Percentiles rank a stretch among this genome's conserved stretches.
These are phyloP conservation scores for Teratosphaeria zuluensis DNA, from an alignment of 2,329 filamentous ascomycete genomes.

Conservation along the genomic window DNA sequence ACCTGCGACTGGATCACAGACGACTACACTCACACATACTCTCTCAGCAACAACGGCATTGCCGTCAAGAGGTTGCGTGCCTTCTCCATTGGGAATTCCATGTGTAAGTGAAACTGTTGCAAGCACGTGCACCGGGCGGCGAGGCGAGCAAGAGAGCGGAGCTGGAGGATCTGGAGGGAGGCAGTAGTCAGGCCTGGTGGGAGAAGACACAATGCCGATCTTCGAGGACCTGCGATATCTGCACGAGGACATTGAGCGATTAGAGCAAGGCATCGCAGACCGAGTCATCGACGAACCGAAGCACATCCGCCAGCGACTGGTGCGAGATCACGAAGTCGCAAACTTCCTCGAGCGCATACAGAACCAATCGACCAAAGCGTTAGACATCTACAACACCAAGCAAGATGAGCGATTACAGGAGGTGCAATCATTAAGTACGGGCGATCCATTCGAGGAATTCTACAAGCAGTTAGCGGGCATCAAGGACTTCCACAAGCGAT, in stretches of 20 bases:
- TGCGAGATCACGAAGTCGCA: constrained; percentile 83
- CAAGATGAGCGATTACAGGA: constrained; percentile 65
- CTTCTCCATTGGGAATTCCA: background rate
- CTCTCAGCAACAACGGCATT: background rate
- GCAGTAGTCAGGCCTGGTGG: constrained; percentile 34
- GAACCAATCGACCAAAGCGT: constrained; percentile 67
- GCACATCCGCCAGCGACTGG: constrained; percentile 78
- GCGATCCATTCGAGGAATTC: constrained; percentile 84
- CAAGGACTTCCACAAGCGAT: constrained; percentile 78
- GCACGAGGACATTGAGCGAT: constrained; percentile 90
- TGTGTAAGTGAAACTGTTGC: background rate
- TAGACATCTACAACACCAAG: constrained; percentile 76
- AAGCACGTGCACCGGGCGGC: background rate
- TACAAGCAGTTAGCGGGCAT: constrained; percentile 74
- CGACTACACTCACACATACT: background rate
- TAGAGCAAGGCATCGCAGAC: constrained; percentile 89
- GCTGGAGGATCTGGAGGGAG: background rate
- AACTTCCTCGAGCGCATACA: constrained; percentile 83
- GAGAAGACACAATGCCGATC: constrained; percentile 39
- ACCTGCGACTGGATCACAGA: background rate
- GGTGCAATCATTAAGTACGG: constrained; percentile 71
- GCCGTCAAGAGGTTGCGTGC: background rate
- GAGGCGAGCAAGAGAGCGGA: background rate
- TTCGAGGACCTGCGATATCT: constrained; percentile 89
- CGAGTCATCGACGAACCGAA: constrained; percentile 80